Evolutionary conservation across 805 yeast species (phyloP), one percentile per base, ranked within the genome.

Genomic region (Kazachstania martiniae): DNA sequence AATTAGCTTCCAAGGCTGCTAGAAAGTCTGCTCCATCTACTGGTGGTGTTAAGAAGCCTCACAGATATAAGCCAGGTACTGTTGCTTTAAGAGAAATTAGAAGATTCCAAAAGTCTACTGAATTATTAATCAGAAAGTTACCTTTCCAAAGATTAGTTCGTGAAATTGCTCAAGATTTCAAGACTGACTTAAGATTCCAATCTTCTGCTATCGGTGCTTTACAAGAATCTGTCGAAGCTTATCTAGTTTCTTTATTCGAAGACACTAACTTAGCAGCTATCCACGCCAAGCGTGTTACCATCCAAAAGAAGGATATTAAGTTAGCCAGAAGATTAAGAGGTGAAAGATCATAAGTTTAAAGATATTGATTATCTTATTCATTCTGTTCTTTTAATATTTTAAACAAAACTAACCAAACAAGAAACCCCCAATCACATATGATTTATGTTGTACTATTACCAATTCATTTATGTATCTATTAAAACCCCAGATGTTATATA

Each of bases 161-260:
- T 63, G 95, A 87, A 66, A 84, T 87, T 44, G 94, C 95, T 42
- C 89, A 81, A 63, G 95, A 86, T 60, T 80, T 81, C 74, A 80
- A 78, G 70, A 75, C 86, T 49, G 91, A 80, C 58, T 73, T 86
- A 63, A 78, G 95, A 72, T 89, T 91, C 79, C 95, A 89, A 65
- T 82, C 94, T 35, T 82, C 94, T 46, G 97, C 97, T 47, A 81
- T 89, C 46, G 87, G 94, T 67, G 97, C 97, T 50, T 70, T 89
- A 53, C 97, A 89, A 66, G 98, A 89, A 69, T 87, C 97, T 43
- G 95, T 89, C 44, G 98, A 89, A 72, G 95, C 96, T 56, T 89
- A 85, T 74, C 72, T 91, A 54, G 95, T 89, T 34, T 84, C 95
- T 40, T 67, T 89, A 56, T 89, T 89, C 52, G 96, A 89, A 71